A percentile compares a stretch with the other conserved stretches of the same genome.
phyloP scores from a whole-genome alignment of 176 grass and related monocot genomes.

The Carex kokanica region DNA sequence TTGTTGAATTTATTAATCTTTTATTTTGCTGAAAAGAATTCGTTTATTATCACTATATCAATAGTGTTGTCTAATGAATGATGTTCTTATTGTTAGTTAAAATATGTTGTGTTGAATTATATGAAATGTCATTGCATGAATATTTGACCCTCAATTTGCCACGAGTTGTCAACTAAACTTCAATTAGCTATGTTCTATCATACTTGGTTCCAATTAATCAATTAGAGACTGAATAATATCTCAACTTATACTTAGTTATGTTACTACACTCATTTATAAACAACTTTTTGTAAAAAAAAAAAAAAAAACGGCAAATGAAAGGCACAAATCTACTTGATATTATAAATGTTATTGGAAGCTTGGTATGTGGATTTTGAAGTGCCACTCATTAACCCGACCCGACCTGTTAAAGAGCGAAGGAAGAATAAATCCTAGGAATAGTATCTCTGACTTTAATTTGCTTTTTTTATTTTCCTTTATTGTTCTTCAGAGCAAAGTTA shows the following conservation, averaged over 20 bases:
- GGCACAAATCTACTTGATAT: not conserved
- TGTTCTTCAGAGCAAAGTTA: not conserved
- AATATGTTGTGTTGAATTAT: no score
- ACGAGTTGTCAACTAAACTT: not conserved
- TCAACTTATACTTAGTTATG: not conserved
- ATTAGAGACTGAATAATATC: not conserved
- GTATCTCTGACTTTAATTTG: not conserved
- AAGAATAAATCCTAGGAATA: not conserved
- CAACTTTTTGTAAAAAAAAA: not conserved
- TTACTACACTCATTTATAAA: not conserved
- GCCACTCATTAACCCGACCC: no score
- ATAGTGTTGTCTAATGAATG: no score
- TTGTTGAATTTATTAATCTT: no score
- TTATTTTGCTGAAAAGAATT: no score
- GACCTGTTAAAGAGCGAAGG: not conserved
- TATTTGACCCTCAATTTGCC: not conserved
- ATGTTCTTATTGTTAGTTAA: no score
- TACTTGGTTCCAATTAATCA: not conserved
- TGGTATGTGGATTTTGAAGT: not conserved
- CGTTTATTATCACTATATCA: no score
- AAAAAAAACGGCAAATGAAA: not conserved
- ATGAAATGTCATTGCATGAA: no score
- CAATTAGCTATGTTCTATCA: not conserved
- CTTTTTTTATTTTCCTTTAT: conserved; percentile 15
- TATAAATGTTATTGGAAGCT: not conserved